Evolutionary conservation across 345 rosid species (phyloP).

Genomic region (Adansonia digitata): DNA sequence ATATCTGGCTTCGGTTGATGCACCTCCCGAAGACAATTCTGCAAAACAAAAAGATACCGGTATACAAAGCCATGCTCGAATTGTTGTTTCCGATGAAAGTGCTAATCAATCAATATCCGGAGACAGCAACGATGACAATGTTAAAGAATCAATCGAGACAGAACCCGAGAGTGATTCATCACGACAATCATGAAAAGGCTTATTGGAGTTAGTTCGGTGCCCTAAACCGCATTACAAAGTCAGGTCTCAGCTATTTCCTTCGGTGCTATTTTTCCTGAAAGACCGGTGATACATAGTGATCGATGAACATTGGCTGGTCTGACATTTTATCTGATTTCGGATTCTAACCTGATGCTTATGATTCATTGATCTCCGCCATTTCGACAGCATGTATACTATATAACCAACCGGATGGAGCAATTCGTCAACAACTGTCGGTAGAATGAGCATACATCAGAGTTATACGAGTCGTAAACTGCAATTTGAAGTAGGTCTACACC

Average conservation of each 20-base stretch:
- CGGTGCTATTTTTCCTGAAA: neutral
- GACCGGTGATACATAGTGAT: neutral
- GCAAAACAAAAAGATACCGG: slow-evolving; percentile 19
- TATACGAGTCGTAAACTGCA: neutral
- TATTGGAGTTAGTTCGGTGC: slow-evolving; percentile 7
- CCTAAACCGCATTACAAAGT: neutral
- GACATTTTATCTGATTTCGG: neutral
- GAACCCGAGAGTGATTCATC: slow-evolving; percentile 14
- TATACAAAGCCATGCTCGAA: slow-evolving; percentile 28
- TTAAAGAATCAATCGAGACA: slow-evolving; percentile 14
- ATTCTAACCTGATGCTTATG: neutral
- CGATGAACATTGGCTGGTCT: neutral
- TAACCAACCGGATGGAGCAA: neutral
- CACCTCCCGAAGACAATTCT: slow-evolving; percentile 23
- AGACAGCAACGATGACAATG: slow-evolving; percentile 12
- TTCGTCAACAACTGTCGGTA: slow-evolving; percentile 20
- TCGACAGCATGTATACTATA: neutral
- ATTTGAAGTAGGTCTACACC: neutral
- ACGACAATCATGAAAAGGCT: slow-evolving; percentile 16
- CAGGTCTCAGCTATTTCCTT: neutral
- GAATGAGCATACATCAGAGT: slow-evolving; percentile 13
- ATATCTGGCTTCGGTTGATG: slow-evolving; percentile 34
- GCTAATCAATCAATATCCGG: slow-evolving; percentile 12
- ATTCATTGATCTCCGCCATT: neutral
- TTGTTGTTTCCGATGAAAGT: slow-evolving; percentile 28